phyloP scores from a whole-genome alignment of 2,329 filamentous ascomycete species.

The Colletotrichum sp. region DNA sequence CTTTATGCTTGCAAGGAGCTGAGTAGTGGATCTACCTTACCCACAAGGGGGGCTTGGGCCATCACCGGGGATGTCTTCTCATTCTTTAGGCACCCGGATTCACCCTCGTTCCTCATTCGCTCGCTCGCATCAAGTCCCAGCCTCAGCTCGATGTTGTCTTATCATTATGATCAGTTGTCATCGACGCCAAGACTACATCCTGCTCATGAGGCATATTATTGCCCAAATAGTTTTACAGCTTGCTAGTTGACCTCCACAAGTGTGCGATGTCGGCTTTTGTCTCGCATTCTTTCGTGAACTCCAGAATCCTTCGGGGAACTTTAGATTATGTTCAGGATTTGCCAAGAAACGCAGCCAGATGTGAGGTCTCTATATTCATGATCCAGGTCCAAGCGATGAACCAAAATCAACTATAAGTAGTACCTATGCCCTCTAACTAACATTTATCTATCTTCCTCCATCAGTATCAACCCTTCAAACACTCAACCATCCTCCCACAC shows the following conservation, averaged over 20 bases:
- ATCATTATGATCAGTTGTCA: background rate
- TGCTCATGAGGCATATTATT: background rate
- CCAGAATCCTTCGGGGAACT: background rate
- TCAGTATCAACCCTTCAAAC: background rate
- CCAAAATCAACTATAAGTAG: background rate
- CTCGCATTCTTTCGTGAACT: accelerated
- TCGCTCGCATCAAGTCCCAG: background rate
- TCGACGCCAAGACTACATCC: background rate
- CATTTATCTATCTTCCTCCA: accelerated
- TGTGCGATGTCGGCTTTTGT: background rate
- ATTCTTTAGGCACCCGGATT: background rate
- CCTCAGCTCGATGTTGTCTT: background rate
- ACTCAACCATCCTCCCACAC: background rate
- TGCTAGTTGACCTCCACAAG: accelerated
- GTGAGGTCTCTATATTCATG: accelerated
- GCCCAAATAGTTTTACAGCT: background rate
- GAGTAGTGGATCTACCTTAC: background rate
- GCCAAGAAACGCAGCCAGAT: background rate
- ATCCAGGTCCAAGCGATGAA: accelerated
- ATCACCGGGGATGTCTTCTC: background rate
- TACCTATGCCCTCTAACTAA: accelerated
- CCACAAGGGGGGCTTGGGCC: background rate
- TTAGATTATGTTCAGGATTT: accelerated
- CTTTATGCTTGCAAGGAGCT: background rate
- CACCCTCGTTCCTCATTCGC: background rate